Percentiles rank a stretch among this genome's conserved stretches.
Evolutionary conservation across 257 asterid species (phyloP).

Genomic region (Capsicum rhomboideum): DNA sequence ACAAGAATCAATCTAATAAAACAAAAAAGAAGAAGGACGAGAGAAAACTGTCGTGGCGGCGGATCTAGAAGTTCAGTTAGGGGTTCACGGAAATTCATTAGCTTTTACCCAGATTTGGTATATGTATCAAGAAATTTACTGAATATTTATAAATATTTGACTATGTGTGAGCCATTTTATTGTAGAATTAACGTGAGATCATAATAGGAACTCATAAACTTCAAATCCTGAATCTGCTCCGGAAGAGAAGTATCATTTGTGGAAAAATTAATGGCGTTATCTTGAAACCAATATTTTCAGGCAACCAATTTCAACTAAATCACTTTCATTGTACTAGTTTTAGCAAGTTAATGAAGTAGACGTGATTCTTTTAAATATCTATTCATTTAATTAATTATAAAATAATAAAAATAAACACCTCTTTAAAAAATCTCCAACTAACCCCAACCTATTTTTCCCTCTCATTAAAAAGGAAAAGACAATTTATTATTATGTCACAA

Average conservation of each 20-base stretch:
- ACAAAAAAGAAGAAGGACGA: no score
- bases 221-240: not conserved
- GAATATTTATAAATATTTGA: not conserved
- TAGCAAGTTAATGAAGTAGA: no score
- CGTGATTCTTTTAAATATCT: not conserved
- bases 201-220: not conserved
- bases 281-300: conserved; percentile 4
- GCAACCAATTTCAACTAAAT: not conserved
- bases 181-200: not conserved
- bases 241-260: not conserved
- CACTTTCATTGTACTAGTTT: not conserved
- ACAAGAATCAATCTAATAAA: not conserved
- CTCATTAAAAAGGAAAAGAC: not conserved
- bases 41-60: not conserved
- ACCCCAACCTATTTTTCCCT: not conserved
- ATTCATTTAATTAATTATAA: not conserved
- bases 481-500: not conserved
- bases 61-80: not conserved
- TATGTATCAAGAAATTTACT: not conserved
- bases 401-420: not conserved
- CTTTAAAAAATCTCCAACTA: not conserved
- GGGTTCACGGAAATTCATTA: fast-evolving
- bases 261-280: not conserved
- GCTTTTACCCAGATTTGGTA: not conserved
- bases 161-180: not conserved